These are phyloP conservation scores for Penicillium sp. DNA, from an alignment of 2,329 filamentous ascomycete species.

Conservation along the genomic window DNA sequence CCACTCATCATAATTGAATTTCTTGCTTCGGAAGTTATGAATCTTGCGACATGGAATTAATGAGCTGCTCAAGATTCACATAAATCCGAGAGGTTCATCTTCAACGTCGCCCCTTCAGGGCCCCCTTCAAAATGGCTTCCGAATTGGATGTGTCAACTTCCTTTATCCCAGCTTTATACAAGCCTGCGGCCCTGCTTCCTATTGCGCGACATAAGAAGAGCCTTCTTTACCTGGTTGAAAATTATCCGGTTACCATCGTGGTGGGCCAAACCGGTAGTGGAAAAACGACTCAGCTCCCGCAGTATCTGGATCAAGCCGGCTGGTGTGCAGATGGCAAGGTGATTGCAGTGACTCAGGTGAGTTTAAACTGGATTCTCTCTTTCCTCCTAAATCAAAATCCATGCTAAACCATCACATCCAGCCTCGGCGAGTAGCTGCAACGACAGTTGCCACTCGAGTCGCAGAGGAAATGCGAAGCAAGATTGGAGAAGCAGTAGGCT, in stretches of 20 bases:
- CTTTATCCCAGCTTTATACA: constrained; percentile 81
- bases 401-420: constrained; percentile 55
- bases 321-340: constrained; percentile 85
- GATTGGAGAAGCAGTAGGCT: constrained; percentile 87
- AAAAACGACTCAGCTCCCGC: constrained; percentile 94
- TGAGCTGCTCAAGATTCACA: not conserved
- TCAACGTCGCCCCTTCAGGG: not conserved
- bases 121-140: constrained; percentile 40
- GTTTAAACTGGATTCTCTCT: constrained; percentile 30
- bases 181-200: constrained; percentile 79
- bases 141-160: constrained; percentile 50
- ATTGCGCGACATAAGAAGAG: constrained; percentile 81
- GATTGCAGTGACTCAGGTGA: constrained; percentile 87
- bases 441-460: constrained; percentile 83
- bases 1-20: too few species aligned
- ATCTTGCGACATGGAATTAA: not conserved
- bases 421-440: constrained; percentile 89
- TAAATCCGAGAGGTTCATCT: not conserved
- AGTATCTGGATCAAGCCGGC: constrained; percentile 84
- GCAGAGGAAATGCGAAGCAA: constrained; percentile 87
- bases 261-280: constrained; percentile 94
- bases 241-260: constrained; percentile 80
- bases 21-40: too few species aligned
- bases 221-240: constrained; percentile 85
- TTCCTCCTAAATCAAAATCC: not conserved